Evolutionary conservation across 129 eudicot species (phyloP).

Genomic region (Mikania micrantha): DNA sequence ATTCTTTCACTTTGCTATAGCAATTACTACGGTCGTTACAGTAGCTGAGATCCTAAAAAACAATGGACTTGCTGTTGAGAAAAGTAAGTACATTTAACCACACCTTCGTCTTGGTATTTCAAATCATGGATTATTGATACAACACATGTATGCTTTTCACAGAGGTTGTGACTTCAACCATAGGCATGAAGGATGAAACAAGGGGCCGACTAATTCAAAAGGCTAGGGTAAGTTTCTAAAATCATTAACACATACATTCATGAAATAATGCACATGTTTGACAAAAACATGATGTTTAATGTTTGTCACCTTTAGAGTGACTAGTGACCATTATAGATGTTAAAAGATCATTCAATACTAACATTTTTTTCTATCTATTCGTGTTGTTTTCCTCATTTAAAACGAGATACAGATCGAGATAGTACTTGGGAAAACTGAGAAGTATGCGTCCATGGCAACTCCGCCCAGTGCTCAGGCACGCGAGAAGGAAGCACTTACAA

Average conservation of each 20-base stretch:
- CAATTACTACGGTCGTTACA: constrained; percentile 87
- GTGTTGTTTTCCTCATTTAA: background rate
- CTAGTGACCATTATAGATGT: background rate
- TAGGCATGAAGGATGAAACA: constrained; percentile 75
- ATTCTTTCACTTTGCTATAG: constrained; percentile 24
- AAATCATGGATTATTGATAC: background rate
- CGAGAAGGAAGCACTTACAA: constrained; percentile 30
- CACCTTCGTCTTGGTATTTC: background rate
- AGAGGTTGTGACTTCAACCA: constrained; percentile 83
- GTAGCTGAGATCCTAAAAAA: constrained; percentile 88
- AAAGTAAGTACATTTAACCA: constrained; percentile 53
- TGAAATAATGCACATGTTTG: background rate
- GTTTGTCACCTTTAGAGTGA: background rate
- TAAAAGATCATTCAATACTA: background rate
- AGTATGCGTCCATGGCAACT: constrained; percentile 54
- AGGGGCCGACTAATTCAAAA: constrained; percentile 83
- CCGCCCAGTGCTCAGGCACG: constrained; percentile 28
- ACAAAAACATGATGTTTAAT: background rate
- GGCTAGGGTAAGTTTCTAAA: constrained; percentile 59
- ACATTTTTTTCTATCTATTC: background rate
- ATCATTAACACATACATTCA: background rate
- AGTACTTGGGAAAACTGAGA: constrained; percentile 74
- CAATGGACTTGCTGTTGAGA: constrained; percentile 73
- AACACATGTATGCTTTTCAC: constrained; percentile 11
- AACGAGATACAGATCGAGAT: constrained; percentile 59